Evolutionary conservation across 164 flowering plant genomes (phyloP).

Genomic region (grape (Vitis vinifera)): DNA sequence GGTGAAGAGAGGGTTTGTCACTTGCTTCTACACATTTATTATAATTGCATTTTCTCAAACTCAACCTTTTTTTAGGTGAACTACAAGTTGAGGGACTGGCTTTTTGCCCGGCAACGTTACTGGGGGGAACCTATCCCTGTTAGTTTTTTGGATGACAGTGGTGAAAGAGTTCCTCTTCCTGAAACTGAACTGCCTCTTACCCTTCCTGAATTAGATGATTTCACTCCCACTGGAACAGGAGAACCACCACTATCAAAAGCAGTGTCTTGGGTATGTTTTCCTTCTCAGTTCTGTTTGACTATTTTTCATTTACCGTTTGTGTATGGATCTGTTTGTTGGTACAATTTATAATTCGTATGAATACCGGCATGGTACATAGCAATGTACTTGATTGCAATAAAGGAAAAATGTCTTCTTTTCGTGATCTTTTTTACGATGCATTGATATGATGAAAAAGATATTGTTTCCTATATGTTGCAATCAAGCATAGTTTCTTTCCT

Average conservation of each 20-base stretch:
- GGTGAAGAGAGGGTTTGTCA: neutral
- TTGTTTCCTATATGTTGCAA: neutral
- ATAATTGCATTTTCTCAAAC: neutral
- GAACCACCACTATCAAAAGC: slow-evolving; percentile 95
- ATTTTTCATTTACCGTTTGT: neutral
- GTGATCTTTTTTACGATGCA: neutral
- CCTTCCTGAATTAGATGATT: slow-evolving; percentile 95
- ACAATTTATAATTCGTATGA: neutral
- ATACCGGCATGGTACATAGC: neutral
- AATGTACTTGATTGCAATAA: neutral
- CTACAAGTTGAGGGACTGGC: slow-evolving; percentile 96
- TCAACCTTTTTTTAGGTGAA: slow-evolving; percentile 55
- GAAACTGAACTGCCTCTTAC: slow-evolving; percentile 82
- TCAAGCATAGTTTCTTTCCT: neutral
- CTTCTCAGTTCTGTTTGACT: neutral
- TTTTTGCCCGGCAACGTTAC: slow-evolving; percentile 95
- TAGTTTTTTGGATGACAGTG: slow-evolving; percentile 62
- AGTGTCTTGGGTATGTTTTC: slow-evolving; percentile 67
- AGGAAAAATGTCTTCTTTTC: neutral
- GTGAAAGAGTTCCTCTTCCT: slow-evolving; percentile 63
- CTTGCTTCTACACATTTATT: neutral
- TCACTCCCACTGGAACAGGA: slow-evolving; percentile 96
- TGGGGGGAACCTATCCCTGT: slow-evolving; percentile 99
- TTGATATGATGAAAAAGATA: neutral
- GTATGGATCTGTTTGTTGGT: neutral